Evolutionary conservation across 768 basidiomycete species (phyloP), one percentile per base, ranked within the genome.

Genomic region (Podaxis mareebaensis): DNA sequence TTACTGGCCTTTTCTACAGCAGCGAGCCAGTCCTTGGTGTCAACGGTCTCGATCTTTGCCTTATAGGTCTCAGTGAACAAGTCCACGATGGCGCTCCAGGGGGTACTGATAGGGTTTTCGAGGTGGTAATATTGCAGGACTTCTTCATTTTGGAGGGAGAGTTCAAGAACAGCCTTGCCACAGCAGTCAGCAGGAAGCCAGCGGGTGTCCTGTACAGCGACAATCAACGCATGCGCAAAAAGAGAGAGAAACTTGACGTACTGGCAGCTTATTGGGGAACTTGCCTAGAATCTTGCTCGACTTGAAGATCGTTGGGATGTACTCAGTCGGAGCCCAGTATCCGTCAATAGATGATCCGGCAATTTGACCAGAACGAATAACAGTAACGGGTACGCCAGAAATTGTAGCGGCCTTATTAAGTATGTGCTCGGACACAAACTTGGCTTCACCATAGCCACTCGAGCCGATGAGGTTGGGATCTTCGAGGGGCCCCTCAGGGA

Each of bases 261-360:
- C 64, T 3, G 60, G 64, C 20, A 65, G 38, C 36, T 61, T 60
- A 15, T 54, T 40, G 2, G 64, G 64, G 20, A 65, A 36, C 30
- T 61, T 61, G 22, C 64, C 59, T 10, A 65, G 15, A 7, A 36
- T 57, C 60, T 49, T 54, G 39, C 64, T 65, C 39, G 64, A 54
- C 46, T 33, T 53, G 46, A 65, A 58, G 10, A 65, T 40, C 17
- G 60, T 61, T 4, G 64, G 64, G 3, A 65, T 56, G 60, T 61
- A 65, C 55, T 65, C 64, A 12, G 64, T 60, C 10, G 64, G 53
- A 15, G 64, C 55, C 64, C 64, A 65, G 38, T 61, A 61, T 7
- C 64, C 64, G 51, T 59, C 55, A 22, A 54, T 30, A 7, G 64
- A 39, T 20, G 64, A 65, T 7, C 64, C 64, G 12, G 64, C 38